Percentiles rank a stretch among this genome's conserved stretches.
Evolutionary conservation across 805 yeast species (phyloP).

Genomic region (Dipodascus geniculatus): DNA sequence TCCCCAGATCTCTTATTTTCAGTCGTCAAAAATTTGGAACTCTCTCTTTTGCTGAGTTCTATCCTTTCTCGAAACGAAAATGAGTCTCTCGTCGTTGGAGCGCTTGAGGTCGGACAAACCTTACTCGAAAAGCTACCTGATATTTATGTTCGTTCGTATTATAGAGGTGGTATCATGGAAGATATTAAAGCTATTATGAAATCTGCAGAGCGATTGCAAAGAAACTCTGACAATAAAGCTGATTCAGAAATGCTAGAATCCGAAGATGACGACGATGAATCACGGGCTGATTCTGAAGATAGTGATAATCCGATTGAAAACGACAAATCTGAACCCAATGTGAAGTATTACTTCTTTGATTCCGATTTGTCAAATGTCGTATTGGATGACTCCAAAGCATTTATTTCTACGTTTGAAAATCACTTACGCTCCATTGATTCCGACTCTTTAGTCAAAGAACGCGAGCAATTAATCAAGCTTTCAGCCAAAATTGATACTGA

Average conservation of each 20-base stretch:
- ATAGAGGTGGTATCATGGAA: conserved; percentile 66
- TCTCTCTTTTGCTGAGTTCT: conserved; percentile 21
- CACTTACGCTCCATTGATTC: not conserved
- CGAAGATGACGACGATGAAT: conserved; percentile 19
- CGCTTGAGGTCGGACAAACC: conserved; percentile 36
- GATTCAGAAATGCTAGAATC: conserved; percentile 8
- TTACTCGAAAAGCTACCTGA: conserved; percentile 36
- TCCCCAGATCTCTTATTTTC: conserved; percentile 14
- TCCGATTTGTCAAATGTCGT: conserved; percentile 8
- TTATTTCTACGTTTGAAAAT: not conserved
- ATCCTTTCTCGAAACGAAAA: conserved; percentile 22
- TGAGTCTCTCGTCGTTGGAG: conserved; percentile 35
- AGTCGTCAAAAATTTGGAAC: conserved; percentile 17
- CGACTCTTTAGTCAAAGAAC: not conserved
- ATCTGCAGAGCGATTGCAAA: conserved; percentile 6
- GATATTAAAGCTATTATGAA: conserved; percentile 20
- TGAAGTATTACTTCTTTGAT: conserved; percentile 4
- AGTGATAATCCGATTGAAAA: conserved; percentile 17
- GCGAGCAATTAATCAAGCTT: not conserved
- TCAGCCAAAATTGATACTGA: not conserved
- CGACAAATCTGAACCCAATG: conserved; percentile 9
- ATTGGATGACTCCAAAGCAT: not conserved
- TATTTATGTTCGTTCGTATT: conserved; percentile 37
- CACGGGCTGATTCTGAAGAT: conserved; percentile 19
- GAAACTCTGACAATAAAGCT: conserved; percentile 11